Evolutionary conservation across 164 flowering plant species (phyloP).

Genomic region (Cinnamomum chago): DNA sequence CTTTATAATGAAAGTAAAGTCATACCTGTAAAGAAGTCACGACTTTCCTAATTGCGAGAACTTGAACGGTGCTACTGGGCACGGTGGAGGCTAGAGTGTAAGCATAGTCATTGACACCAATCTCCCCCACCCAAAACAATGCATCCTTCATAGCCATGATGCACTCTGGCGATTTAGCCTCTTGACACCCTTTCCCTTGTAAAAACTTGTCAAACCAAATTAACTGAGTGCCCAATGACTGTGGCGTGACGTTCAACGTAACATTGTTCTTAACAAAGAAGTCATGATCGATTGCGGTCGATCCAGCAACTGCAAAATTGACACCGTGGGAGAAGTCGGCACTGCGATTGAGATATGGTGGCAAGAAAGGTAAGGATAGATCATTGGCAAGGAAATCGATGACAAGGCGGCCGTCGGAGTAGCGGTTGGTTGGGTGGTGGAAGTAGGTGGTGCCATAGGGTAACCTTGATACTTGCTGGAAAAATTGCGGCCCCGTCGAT

Average conservation of each 20-base stretch:
- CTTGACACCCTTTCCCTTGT: slow-evolving; percentile 39
- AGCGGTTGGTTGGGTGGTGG: slow-evolving; percentile 38
- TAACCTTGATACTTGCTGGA: slow-evolving; percentile 26
- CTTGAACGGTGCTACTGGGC: slow-evolving; percentile 34
- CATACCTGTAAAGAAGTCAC: slow-evolving; percentile 48
- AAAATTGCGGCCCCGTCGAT: slow-evolving; percentile 27
- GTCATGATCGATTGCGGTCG: slow-evolving; percentile 39
- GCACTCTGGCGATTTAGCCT: slow-evolving; percentile 20
- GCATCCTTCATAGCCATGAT: slow-evolving; percentile 37
- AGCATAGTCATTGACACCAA: slow-evolving; percentile 85
- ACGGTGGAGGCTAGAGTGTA: slow-evolving; percentile 46
- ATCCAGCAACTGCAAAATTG: slow-evolving; percentile 71
- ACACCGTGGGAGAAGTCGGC: slow-evolving; percentile 40
- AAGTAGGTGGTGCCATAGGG: slow-evolving; percentile 45
- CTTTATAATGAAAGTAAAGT: not conserved
- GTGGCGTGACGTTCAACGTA: slow-evolving; percentile 46
- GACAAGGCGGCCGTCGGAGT: slow-evolving; percentile 57
- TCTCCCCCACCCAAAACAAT: slow-evolving; percentile 86
- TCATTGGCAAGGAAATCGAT: slow-evolving; percentile 52
- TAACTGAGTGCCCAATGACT: slow-evolving; percentile 60
- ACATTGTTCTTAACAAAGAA: slow-evolving; percentile 37
- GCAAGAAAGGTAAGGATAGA: slow-evolving; percentile 46
- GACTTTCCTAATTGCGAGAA: slow-evolving; percentile 36
- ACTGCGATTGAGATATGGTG: slow-evolving; percentile 32
- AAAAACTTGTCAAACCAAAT: slow-evolving; percentile 53